Base-by-base conservation (phyloP, 2,329 filamentous ascomycete genomes). In the Aspergillus alliaceus region DNA sequence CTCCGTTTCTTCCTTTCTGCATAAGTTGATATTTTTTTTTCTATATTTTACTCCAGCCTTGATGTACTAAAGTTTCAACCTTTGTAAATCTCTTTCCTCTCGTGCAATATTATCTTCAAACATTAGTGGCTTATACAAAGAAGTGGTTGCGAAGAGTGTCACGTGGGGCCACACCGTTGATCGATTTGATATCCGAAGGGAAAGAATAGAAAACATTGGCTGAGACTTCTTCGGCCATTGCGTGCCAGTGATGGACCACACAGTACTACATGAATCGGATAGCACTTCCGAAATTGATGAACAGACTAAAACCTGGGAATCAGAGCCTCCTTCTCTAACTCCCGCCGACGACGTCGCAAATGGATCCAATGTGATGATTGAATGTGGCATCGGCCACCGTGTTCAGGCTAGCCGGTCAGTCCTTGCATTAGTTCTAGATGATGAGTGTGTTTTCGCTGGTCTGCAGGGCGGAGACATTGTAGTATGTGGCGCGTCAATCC, bases 391-490 rank as follows among this genome's bases (percentile, higher is more conserved):
- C 54, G 75, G 75, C 39, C 75, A 78, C 57, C 75, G 75, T 31
- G 72, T 78, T 29, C 68, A 76, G 47, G 72, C 75, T 35, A 73
- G 72, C 58, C 68, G 75, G 44, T 78, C 75, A 18, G 77, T 80
- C 6, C 86, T 99, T 51, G 86, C 91, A 8, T 83, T 99, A 55
- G 90, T 88, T 4, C 86, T 96, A 24, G 92, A 91, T 56, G 83
- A 90, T 51, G 83, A 89, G 48, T 88, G 87, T 70, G 89, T 99
- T 53, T 99, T 91, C 74, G 93, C 93, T 18, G 95, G 95, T 39
- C 93, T 95, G 1, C 92, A 97, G 72, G 90, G 91, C 61, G 95
- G 95, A 59, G 91, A 97, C 77, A 96, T 99, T 59, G 82, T 96
- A 46, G 88, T 85, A 74, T 59, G 77, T 73, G 53, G 4, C 44